phyloP scores from a whole-genome alignment of 2,329 filamentous ascomycete species.

The Septoria petroselini region DNA sequence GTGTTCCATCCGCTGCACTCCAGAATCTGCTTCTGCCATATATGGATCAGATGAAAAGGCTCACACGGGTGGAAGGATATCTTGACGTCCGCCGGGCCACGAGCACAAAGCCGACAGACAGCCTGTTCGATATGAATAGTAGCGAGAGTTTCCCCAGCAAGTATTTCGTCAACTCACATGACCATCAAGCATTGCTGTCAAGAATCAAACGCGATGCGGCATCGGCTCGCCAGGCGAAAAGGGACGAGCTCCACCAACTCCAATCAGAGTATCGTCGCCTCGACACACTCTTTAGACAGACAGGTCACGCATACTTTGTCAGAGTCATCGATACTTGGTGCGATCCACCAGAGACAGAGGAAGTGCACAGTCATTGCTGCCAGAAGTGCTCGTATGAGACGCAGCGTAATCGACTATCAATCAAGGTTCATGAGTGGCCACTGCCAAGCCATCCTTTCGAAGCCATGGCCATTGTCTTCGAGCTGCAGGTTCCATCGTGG shows the following conservation, averaged over 20 bases:
- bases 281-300: constrained; percentile 13
- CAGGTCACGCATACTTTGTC: constrained; percentile 13
- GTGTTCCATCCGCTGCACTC: constrained; percentile 51
- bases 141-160: constrained; percentile 41
- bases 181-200: not conserved
- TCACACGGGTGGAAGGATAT: constrained; percentile 52
- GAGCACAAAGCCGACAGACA: not conserved
- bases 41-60: constrained; percentile 49
- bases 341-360: constrained; percentile 34
- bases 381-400: constrained; percentile 45
- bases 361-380: constrained; percentile 39
- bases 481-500: constrained; percentile 47
- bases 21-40: constrained; percentile 55
- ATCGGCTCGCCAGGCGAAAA: constrained; percentile 25
- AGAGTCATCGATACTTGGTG: constrained; percentile 20
- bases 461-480: constrained; percentile 52
- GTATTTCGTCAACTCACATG: constrained; percentile 43
- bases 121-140: not conserved
- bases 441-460: constrained; percentile 43
- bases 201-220: constrained; percentile 5
- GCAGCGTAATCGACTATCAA: constrained; percentile 42
- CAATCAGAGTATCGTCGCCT: no score
- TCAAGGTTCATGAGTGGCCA: constrained; percentile 51
- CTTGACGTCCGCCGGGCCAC: constrained; percentile 37
- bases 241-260: constrained; percentile 42